phyloP scores from a whole-genome alignment of 2,329 filamentous ascomycete species.

The Penicillium psychrosexuale region DNA sequence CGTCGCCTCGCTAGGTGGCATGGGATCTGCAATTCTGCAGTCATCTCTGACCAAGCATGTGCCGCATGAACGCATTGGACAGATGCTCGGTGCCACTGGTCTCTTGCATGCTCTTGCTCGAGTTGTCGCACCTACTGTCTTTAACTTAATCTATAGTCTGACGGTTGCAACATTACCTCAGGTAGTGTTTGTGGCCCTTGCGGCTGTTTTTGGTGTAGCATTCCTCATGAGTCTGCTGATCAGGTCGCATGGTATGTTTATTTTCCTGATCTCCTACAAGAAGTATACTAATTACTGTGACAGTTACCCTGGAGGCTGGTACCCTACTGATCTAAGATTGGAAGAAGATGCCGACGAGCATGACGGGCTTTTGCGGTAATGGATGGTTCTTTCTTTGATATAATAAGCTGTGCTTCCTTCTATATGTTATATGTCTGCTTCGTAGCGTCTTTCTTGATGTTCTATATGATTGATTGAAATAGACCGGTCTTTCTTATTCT shows the following conservation, averaged over 20 bases:
- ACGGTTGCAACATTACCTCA: constrained; percentile 78
- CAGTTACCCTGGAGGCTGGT: constrained; percentile 21
- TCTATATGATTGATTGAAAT: not conserved
- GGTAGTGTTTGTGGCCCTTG: constrained; percentile 75
- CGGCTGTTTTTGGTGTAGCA: constrained; percentile 62
- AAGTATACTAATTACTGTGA: constrained; percentile 8
- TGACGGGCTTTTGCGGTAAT: constrained; percentile 11
- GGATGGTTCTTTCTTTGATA: not conserved
- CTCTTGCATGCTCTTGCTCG: constrained; percentile 78
- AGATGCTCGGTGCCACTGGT: constrained; percentile 84
- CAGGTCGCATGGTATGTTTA: constrained; percentile 66
- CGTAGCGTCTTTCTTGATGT: not conserved
- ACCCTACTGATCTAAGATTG: constrained; percentile 5
- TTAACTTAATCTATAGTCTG: constrained; percentile 79
- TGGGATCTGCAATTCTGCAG: constrained; percentile 81
- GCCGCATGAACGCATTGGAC: constrained; percentile 73
- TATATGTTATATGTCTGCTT: not conserved
- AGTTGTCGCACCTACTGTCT: constrained; percentile 74
- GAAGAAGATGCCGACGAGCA: constrained; percentile 23
- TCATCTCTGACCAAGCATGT: constrained; percentile 88
- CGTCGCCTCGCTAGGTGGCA: constrained; percentile 72
- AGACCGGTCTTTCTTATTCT: not conserved
- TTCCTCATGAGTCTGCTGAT: constrained; percentile 69
- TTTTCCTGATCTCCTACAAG: not conserved
- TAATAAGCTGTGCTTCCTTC: constrained; percentile 3